Conservation (phyloP, 2,329 filamentous ascomycete species). For the Cercospora citrullina region DNA sequence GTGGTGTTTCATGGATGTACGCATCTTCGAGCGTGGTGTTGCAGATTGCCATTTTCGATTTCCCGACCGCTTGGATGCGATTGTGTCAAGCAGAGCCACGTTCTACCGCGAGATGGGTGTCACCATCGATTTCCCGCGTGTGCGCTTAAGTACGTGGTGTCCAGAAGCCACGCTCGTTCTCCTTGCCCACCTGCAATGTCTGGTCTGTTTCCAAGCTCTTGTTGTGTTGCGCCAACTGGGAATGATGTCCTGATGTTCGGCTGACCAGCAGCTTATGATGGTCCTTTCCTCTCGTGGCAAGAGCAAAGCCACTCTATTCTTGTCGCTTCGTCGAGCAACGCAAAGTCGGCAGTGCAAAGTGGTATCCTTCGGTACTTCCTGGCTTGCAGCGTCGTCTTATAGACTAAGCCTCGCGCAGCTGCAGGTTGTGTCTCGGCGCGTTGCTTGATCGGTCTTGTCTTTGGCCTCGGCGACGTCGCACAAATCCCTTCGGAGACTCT, state of each 20-base stretch:
- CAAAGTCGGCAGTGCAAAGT: neutral
- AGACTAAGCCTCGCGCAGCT: constrained; percentile 2
- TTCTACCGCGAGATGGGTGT: neutral
- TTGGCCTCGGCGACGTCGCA: neutral
- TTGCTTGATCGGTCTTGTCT: constrained; percentile 1
- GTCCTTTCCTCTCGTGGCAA: neutral
- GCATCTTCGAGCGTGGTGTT: constrained; percentile 53
- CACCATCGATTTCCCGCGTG: neutral
- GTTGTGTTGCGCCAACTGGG: neutral
- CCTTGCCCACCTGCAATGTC: neutral
- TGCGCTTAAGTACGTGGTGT: neutral
- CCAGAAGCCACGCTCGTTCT: neutral
- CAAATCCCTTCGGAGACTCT: neutral
- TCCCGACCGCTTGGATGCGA: neutral
- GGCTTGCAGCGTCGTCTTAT: neutral
- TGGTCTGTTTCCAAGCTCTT: neutral
- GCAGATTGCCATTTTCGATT: constrained; percentile 39
- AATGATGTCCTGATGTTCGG: neutral
- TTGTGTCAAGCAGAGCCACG: neutral
- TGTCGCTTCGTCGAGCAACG: neutral
- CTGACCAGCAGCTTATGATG: neutral
- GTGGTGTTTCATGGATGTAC: constrained; percentile 45
- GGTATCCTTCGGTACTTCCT: neutral
- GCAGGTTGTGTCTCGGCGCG: neutral
- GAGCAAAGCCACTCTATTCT: neutral